Conservation (phyloP, 2,329 filamentous ascomycete species). For the Diaporthe sp. region DNA sequence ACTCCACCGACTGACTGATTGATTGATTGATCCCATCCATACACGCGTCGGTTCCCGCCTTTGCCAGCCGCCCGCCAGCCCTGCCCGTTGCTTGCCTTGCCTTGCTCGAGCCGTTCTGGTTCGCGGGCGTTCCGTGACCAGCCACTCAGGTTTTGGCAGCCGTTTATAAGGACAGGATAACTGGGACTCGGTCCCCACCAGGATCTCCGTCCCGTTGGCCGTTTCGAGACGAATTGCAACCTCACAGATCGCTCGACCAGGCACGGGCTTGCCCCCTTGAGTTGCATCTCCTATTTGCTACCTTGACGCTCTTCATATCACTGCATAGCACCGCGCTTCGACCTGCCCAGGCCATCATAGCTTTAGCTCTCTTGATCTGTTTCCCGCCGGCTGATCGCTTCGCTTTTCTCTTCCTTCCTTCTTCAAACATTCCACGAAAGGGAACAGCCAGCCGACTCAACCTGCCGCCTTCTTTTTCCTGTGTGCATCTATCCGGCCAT, state of each 20-base stretch:
- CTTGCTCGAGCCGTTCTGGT: background rate
- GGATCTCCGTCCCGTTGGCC: conserved; percentile 17
- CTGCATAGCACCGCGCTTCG: background rate
- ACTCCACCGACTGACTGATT: background rate
- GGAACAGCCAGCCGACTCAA: conserved; percentile 9
- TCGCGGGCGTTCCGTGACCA: conserved; percentile 6
- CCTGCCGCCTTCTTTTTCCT: background rate
- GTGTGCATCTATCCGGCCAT: background rate
- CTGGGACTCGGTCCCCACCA: conserved; percentile 20
- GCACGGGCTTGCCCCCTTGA: conserved; percentile 6
- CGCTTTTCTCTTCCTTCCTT: background rate
- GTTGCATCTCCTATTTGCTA: conserved; percentile 21
- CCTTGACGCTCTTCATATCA: conserved; percentile 13
- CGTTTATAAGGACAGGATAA: conserved; percentile 2
- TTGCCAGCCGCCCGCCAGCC: background rate
- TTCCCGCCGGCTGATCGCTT: background rate
- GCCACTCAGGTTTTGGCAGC: conserved; percentile 29
- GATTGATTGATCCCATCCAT: no score
- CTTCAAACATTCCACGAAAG: background rate
- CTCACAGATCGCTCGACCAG: conserved; percentile 23
- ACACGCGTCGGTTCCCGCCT: background rate
- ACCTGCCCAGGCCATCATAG: background rate
- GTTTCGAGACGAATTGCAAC: conserved; percentile 29
- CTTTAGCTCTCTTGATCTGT: background rate
- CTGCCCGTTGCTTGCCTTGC: no score